These are phyloP conservation scores for Phialophora tarda DNA, from an alignment of 2,329 filamentous ascomycete genomes.

Conservation along the genomic window DNA sequence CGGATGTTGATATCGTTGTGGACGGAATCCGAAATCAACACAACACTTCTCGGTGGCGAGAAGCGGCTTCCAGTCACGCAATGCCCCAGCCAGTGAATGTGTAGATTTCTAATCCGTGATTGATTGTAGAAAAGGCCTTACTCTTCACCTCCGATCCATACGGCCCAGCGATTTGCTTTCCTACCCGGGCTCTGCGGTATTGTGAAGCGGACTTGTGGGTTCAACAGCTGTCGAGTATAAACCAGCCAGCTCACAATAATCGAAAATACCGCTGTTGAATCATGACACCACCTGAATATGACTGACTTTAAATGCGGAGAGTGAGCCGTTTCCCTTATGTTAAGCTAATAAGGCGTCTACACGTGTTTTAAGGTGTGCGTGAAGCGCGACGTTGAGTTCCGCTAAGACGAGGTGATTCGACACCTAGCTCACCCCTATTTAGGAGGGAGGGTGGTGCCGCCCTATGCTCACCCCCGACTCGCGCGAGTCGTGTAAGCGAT, in stretches of 20 bases:
- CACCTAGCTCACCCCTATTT: too few species aligned
- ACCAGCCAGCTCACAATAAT: not conserved
- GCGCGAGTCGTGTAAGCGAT: too few species aligned
- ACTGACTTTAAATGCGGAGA: not conserved
- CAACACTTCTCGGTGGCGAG: not conserved
- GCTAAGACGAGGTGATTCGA: too few species aligned
- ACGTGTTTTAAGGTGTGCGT: not conserved
- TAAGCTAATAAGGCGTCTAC: not conserved
- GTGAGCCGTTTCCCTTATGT: not conserved
- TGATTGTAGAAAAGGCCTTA: not conserved
- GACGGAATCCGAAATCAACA: not conserved
- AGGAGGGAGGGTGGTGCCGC: too few species aligned
- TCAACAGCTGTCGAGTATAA: not conserved
- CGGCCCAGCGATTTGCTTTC: not conserved
- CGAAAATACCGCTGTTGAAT: not conserved
- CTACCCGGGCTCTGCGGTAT: not conserved
- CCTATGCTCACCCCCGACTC: too few species aligned
- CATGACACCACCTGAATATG: not conserved
- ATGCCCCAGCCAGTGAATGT: not conserved
- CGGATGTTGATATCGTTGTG: not conserved
- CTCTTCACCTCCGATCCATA: not conserved
- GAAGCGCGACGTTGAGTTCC: not conserved
- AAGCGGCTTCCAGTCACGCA: not conserved
- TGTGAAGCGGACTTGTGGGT: not conserved
- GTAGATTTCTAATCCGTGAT: not conserved